Base-by-base conservation (phyloP, 805 yeast genomes). In the Metschnikowia amazonensis region DNA sequence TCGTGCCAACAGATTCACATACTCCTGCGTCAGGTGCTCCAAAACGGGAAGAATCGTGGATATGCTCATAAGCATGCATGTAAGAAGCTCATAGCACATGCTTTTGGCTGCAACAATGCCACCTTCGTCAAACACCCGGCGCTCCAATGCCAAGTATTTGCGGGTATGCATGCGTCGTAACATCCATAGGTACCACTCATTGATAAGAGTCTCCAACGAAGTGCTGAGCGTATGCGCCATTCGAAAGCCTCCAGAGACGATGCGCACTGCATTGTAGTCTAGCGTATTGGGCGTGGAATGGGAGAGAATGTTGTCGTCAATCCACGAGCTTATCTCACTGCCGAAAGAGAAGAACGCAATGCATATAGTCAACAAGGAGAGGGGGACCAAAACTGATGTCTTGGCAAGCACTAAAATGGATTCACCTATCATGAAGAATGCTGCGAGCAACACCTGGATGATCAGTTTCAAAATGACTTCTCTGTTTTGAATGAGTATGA, bases 291-390 rank as follows among this genome's bases (percentile, higher is more conserved):
- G 42, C 17, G 51, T 34, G 5, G 46, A 50, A 11, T 28, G 31
- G 4, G 20, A 31, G 10, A 54, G 43, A 1, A 54, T 27, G 33
- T 45, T 44, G 1, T 14, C 25, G 25, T 54, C 50, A 24, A 54
- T 38, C 58, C 58, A 52, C 10, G 43, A 43, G 36, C 49, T 42
- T 28, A 50, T 42, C 11, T 43, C 46, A 9, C 17, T 33, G 4
- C 58, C 56, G 31, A 47, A 52, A 17, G 47, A 24, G 24, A 52
- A 43, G 30, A 45, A 41, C 21, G 44, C 45, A 11, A 44, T 27
- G 35, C 28, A 13, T 13, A 37, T n/a, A 25, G 40, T 18, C 5
- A 28, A n/a, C 9, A 27, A 23, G 5, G 44, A 39, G 30, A 53
- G 32, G 1, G 46, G 27, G 13, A 29, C 32, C 30, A 51, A 33